Base-by-base conservation (phyloP, 805 yeast species). In the Saccharomycopsis sp. region DNA sequence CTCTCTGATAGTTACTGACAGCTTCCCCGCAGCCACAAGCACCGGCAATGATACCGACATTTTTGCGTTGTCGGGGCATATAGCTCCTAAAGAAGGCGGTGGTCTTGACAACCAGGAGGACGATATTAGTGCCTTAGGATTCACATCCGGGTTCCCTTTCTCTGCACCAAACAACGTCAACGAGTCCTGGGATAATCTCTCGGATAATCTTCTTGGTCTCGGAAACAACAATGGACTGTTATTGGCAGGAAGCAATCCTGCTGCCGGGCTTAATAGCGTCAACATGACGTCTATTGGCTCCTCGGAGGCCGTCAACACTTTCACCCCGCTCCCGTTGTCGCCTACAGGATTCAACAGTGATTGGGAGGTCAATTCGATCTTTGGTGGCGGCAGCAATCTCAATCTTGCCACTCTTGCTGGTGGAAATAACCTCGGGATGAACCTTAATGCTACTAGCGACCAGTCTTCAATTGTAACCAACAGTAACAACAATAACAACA, bases 341-440 rank as follows among this genome's bases (percentile, higher is more conserved):
- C 64, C 62, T 14, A 57, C 59, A 19, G 51, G 47, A 15, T 56
- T 61, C 24, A 53, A 53, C 41, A 58, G 59, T 15, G 62, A 62
- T 53, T 62, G 64, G 64, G 64, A 62, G n/a, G 44, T 59, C 3
- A 55, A 56, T 34, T 54, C 58, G 19, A 14, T 38, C 20, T 49
- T 34, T 54, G 42, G n/a, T 54, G 49, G 12, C 14, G 56, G 50
- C 29, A 47, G 41, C 29, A 47, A 55, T 14, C 17, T 35, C n/a
- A 47, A 47, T n/a, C 34, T n/a, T 47, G 42, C 47, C 23, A 22
- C 44, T 2, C 29, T 53, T 41, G 24, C 49, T 15, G 23, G 29
- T 15, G 38, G 49, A n/a, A n/a, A n/a, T 14, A 1, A 2, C 25
- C 15, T 25, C 55, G 53, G 54, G 17, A 41, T 20, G 44, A 56